Conservation (phyloP, 805 yeast species). For the Naumovozyma dairenensis region DNA sequence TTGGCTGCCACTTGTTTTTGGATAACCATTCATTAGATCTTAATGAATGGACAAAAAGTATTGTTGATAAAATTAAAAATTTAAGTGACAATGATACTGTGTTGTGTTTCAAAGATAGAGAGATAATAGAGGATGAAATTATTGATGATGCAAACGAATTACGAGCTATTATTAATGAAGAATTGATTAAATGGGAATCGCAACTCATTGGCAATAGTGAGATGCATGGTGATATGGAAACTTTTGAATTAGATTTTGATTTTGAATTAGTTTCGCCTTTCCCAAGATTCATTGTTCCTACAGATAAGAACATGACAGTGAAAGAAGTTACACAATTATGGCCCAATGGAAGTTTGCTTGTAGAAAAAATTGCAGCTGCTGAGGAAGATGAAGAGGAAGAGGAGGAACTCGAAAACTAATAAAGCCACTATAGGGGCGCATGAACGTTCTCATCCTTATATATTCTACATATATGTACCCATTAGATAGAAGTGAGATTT, state of each 20-base stretch:
- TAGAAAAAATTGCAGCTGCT: conserved; percentile 34
- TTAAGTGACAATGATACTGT: conserved; percentile 10
- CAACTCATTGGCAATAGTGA: conserved; percentile 2
- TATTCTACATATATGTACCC: background rate
- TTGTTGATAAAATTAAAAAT: conserved; percentile 32
- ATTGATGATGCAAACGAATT: conserved; percentile 5
- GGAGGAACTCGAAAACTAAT: conserved; percentile 4
- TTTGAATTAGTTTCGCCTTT: conserved; percentile 55
- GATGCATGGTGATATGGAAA: conserved; percentile 1
- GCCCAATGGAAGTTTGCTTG: conserved; percentile 63
- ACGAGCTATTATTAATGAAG: conserved; percentile 7
- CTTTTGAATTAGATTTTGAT: conserved; percentile 28
- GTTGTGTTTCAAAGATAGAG: conserved; percentile 16
- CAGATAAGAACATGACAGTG: conserved; percentile 25
- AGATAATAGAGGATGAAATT: conserved; percentile 5
- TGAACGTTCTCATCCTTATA: too few relatives aligned
- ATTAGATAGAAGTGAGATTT: background rate
- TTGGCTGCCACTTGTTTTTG: conserved; percentile 22
- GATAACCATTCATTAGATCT: conserved; percentile 45
- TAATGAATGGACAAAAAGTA: conserved; percentile 48
- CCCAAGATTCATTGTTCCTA: conserved; percentile 45
- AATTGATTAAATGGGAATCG: conserved; percentile 9
- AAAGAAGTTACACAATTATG: conserved; percentile 39
- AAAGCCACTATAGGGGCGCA: too few relatives aligned
- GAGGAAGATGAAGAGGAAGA: conserved; percentile 19